phyloP scores from a whole-genome alignment of 225 moss, liverwort and hornwort species.

The Polytrichum commune region DNA sequence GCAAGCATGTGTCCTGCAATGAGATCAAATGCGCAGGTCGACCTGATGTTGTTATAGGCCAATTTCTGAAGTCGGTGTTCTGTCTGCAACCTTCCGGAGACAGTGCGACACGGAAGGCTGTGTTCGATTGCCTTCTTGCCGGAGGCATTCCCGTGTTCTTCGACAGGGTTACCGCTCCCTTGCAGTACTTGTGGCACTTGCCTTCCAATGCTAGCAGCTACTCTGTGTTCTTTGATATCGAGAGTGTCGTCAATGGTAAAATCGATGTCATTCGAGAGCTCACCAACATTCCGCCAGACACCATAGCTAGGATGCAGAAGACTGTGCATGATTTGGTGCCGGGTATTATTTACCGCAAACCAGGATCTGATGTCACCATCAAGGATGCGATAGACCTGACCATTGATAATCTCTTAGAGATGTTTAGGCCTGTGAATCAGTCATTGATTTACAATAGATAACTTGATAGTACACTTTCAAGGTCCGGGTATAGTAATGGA shows the following conservation, averaged over 20 bases:
- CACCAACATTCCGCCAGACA: background rate
- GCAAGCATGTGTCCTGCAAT: constrained; percentile 2
- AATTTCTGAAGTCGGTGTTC: constrained; percentile 12
- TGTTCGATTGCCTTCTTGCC: constrained; percentile 14
- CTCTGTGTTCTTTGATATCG: constrained; percentile 5
- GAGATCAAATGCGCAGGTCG: background rate
- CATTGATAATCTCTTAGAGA: background rate
- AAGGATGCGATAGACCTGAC: constrained; percentile 10
- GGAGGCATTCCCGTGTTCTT: constrained; percentile 18
- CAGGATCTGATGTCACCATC: constrained; percentile 1
- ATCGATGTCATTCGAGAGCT: constrained; percentile 6
- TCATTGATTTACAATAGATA: no score
- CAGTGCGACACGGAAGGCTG: constrained; percentile 9
- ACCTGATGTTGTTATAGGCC: background rate
- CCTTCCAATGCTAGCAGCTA: constrained; percentile 7
- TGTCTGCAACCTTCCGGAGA: constrained; percentile 20
- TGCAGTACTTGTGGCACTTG: constrained; percentile 19
- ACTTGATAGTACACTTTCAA: no score
- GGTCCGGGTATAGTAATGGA: no score
- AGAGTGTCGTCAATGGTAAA: background rate
- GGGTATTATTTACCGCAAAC: constrained; percentile 2
- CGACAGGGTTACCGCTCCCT: background rate
- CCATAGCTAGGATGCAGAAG: constrained; percentile 2
- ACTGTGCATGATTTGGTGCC: constrained; percentile 3
- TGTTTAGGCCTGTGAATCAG: no score